Conservation (phyloP, 148 eudicot species). For the Agrostemma githago region DNA sequence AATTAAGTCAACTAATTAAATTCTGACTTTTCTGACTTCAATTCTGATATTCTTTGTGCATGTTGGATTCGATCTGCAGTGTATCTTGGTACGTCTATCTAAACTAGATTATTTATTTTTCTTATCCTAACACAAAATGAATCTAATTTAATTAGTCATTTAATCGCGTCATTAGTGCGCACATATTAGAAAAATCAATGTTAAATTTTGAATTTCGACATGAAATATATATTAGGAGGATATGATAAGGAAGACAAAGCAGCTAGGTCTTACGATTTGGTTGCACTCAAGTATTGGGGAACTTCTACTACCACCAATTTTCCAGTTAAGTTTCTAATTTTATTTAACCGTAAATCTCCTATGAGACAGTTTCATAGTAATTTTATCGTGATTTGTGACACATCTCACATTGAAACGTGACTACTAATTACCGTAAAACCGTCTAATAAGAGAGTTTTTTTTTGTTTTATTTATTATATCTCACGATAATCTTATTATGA, state of each 20-base stretch:
- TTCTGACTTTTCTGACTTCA: not conserved
- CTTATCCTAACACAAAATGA: too few species aligned
- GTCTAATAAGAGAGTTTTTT: too few species aligned
- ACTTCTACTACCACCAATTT: conserved; percentile 96
- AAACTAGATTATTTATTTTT: too few species aligned
- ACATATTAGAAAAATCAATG: too few species aligned
- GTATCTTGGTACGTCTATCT: conserved; percentile 63
- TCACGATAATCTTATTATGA: too few species aligned
- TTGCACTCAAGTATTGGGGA: conserved; percentile 97
- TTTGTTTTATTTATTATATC: too few species aligned
- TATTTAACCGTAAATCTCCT: too few species aligned
- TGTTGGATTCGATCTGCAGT: conserved; percentile 36
- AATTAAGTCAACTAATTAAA: conserved; percentile 15
- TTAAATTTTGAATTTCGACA: not conserved
- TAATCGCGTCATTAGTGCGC: too few species aligned
- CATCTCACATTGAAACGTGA: not conserved
- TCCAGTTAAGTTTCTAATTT: conserved; percentile 44
- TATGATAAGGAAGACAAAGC: conserved; percentile 99
- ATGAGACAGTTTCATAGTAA: too few species aligned
- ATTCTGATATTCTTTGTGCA: conserved; percentile 7
- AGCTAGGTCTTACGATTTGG: conserved; percentile 93
- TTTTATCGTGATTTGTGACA: not conserved
- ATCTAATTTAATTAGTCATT: too few species aligned
- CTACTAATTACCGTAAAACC: too few species aligned
- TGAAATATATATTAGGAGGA: conserved; percentile 48